Conservation (phyloP, 1,139 yeast species). For the Scheffersomyces titani region DNA sequence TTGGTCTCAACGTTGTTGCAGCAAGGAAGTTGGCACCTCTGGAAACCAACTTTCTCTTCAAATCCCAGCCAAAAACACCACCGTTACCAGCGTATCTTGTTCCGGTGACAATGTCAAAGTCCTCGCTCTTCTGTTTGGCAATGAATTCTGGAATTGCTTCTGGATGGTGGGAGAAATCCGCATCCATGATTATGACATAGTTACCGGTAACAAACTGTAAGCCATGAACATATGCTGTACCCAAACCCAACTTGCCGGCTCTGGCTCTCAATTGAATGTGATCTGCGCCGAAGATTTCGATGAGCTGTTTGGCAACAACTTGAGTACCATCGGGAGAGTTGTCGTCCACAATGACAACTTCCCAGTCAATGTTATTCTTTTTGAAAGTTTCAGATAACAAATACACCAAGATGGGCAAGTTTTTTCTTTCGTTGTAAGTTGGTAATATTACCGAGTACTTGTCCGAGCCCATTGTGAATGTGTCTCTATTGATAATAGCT, state of each 20-base stretch:
- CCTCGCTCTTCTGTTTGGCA: constrained; percentile 61
- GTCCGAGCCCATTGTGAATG: constrained; percentile 26
- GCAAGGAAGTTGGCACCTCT: constrained; percentile 84
- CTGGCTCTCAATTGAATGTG: constrained; percentile 71
- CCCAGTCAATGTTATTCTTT: constrained; percentile 67
- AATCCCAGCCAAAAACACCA: constrained; percentile 86
- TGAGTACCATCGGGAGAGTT: constrained; percentile 85
- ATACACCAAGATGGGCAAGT: constrained; percentile 72
- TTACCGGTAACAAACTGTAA: constrained; percentile 72
- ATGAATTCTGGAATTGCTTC: constrained; percentile 79
- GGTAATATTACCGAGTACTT: constrained; percentile 80
- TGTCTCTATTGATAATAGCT: background rate
- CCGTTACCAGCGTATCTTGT: constrained; percentile 83
- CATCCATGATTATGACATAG: constrained; percentile 82
- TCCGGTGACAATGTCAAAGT: constrained; percentile 82
- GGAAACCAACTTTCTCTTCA: constrained; percentile 75
- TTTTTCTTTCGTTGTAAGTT: constrained; percentile 73
- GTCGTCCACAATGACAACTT: constrained; percentile 77
- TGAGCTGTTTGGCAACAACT: constrained; percentile 67
- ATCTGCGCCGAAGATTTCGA: constrained; percentile 60
- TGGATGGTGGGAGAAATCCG: constrained; percentile 83
- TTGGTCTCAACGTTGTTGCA: constrained; percentile 68
- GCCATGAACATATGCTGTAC: constrained; percentile 83
- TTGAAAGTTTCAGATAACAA: constrained; percentile 71
- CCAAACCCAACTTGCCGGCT: constrained; percentile 78